Evolutionary conservation across 1,284 basidiomycete species (phyloP).

Genomic region (Cryptococcus sp.): DNA sequence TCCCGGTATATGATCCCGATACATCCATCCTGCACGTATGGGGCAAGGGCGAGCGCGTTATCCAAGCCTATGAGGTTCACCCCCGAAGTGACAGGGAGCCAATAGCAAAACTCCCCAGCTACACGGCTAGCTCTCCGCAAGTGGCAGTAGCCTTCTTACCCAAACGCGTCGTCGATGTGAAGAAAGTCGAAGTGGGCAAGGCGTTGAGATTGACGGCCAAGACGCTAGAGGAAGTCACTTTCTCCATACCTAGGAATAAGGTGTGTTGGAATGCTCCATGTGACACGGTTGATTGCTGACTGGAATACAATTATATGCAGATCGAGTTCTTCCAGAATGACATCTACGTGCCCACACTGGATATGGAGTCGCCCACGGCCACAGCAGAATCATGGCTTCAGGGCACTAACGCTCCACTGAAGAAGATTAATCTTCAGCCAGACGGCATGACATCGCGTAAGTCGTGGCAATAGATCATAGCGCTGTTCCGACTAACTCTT

Average conservation of each 20-base stretch:
- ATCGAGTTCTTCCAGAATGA: conserved; percentile 58
- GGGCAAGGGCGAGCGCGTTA: conserved; percentile 55
- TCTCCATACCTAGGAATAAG: conserved; percentile 54
- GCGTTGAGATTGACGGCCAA: conserved; percentile 50
- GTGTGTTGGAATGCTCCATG: conserved; percentile 11
- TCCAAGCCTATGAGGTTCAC: conserved; percentile 53
- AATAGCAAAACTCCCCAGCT: conserved; percentile 49
- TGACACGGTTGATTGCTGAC: not conserved
- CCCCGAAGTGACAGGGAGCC: conserved; percentile 28
- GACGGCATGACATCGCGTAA: conserved; percentile 49
- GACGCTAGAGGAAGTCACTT: conserved; percentile 54
- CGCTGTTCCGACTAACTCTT: not conserved
- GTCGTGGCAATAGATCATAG: conserved; percentile 8
- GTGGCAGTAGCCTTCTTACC: conserved; percentile 52
- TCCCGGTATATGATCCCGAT: conserved; percentile 55
- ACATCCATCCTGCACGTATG: conserved; percentile 55
- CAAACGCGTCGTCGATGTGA: conserved; percentile 52
- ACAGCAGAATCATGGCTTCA: conserved; percentile 43
- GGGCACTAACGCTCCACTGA: conserved; percentile 27
- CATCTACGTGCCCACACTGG: conserved; percentile 52
- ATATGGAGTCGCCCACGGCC: conserved; percentile 31
- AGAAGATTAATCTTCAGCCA: conserved; percentile 41
- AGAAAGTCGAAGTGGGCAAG: conserved; percentile 53
- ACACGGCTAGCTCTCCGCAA: conserved; percentile 50
- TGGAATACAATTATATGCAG: conserved; percentile 5